phyloP scores from a whole-genome alignment of 805 yeast species.

The Middelhovenomyces tepae region DNA sequence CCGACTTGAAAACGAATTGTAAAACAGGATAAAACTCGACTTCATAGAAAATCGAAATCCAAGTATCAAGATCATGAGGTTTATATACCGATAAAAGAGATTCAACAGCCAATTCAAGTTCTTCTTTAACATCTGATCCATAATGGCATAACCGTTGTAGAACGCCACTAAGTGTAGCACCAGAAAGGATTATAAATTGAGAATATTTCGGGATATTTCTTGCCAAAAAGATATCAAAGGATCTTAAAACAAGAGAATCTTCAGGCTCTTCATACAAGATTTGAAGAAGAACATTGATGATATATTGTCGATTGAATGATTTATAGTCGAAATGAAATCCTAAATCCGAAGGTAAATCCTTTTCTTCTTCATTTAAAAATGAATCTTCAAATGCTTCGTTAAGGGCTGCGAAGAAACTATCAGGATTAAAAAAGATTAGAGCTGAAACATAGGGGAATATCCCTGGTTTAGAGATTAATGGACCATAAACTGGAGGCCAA shows the following conservation, averaged over 20 bases:
- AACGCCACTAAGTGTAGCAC: constrained; percentile 41
- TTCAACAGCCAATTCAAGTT: constrained; percentile 70
- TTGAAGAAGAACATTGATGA: constrained; percentile 63
- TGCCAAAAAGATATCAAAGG: constrained; percentile 62
- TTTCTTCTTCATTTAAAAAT: constrained; percentile 53
- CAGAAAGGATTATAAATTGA: constrained; percentile 72
- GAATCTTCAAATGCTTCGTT: constrained; percentile 82
- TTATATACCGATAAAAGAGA: constrained; percentile 58
- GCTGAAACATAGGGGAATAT: constrained; percentile 64
- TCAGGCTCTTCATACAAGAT: constrained; percentile 34
- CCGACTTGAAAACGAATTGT: constrained; percentile 45
- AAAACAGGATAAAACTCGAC: constrained; percentile 54
- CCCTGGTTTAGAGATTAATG: no score
- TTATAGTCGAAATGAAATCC: constrained; percentile 16
- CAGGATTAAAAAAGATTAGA: constrained; percentile 47
- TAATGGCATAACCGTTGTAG: constrained; percentile 29
- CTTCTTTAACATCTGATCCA: constrained; percentile 35
- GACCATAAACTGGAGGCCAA: constrained; percentile 40
- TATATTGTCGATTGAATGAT: constrained; percentile 60
- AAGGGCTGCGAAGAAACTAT: constrained; percentile 55
- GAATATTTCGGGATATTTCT: constrained; percentile 75
- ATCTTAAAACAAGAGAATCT: constrained; percentile 25
- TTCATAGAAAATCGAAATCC: constrained; percentile 43
- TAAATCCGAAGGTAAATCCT: constrained; percentile 18
- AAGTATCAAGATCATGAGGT: constrained; percentile 42